Conservation (phyloP, 768 basidiomycete species). For the Rhodotorula babjevae region DNA sequence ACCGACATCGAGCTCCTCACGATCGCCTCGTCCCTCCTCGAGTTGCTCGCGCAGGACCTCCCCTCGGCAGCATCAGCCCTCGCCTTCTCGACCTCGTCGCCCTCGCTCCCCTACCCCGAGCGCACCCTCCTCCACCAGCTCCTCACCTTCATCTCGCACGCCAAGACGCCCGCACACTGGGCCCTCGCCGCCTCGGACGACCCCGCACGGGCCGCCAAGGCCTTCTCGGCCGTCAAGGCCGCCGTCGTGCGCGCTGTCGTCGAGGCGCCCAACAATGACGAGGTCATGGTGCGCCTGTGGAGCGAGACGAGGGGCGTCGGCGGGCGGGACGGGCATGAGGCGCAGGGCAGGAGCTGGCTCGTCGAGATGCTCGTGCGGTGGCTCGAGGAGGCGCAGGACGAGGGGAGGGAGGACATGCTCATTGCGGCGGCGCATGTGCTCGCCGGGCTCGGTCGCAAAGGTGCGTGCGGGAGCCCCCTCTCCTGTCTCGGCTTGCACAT, state of each 20-base stretch:
- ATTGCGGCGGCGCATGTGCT: constrained; percentile 78
- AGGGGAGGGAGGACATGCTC: constrained; percentile 63
- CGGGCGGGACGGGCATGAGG: too few relatives aligned
- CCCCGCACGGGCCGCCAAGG: constrained; percentile 38
- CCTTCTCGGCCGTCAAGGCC: constrained; percentile 75
- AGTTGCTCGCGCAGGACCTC: constrained; percentile 25
- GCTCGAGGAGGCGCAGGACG: constrained; percentile 51
- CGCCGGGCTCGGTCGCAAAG: constrained; percentile 73
- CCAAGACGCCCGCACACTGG: constrained; percentile 30
- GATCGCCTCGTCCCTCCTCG: constrained; percentile 30
- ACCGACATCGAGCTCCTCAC: constrained; percentile 36
- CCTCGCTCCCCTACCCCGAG: background rate
- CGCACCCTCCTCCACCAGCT: constrained; percentile 22
- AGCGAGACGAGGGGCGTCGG: constrained; percentile 51
- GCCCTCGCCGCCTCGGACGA: background rate
- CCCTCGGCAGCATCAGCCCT: background rate
- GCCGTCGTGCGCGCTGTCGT: constrained; percentile 80
- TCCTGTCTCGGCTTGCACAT: too few relatives aligned
- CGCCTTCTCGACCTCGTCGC: constrained; percentile 17
- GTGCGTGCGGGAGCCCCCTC: constrained; percentile 48
- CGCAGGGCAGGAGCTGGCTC: constrained; percentile 54
- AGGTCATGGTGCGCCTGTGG: constrained; percentile 61
- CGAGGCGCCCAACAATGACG: constrained; percentile 75
- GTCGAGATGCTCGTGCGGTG: constrained; percentile 69
- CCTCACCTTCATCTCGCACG: constrained; percentile 34